Percentiles rank a stretch among this genome's conserved stretches.
These are phyloP conservation scores for Aspergillus bombycis DNA, from an alignment of 2,329 filamentous ascomycete genomes.

Conservation along the genomic window DNA sequence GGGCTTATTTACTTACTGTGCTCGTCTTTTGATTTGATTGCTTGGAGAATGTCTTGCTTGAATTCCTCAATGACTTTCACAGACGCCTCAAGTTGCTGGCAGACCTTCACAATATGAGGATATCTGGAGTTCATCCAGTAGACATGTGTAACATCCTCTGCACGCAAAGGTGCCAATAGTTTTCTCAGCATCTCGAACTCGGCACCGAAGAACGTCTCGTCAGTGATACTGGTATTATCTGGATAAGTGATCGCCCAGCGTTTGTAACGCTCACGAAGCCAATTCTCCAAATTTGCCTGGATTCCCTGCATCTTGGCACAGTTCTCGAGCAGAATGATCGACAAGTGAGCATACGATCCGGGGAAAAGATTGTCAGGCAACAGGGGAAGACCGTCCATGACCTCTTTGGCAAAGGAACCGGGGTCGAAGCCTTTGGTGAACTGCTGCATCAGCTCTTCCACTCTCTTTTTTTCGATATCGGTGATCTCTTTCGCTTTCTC, in stretches of 20 bases:
- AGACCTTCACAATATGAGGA: slow-evolving; percentile 10
- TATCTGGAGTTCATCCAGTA: slow-evolving; percentile 25
- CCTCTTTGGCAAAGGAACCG: slow-evolving; percentile 16
- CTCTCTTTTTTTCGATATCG: slow-evolving; percentile 15
- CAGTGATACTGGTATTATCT: slow-evolving; percentile 10
- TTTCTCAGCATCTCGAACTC: slow-evolving; percentile 29
- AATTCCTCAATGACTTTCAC: slow-evolving; percentile 26
- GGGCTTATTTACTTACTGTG: slow-evolving; percentile 17
- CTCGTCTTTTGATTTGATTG: slow-evolving; percentile 13
- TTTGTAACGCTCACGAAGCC: slow-evolving; percentile 56
- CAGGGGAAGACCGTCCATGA: slow-evolving; percentile 13
- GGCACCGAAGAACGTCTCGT: slow-evolving; percentile 23
- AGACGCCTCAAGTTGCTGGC: slow-evolving; percentile 22
- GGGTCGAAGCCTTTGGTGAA: slow-evolving; percentile 28
- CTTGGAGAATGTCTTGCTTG: slow-evolving; percentile 21
- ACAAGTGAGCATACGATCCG: slow-evolving; percentile 28
- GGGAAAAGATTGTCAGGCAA: slow-evolving; percentile 19
- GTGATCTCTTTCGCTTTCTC: slow-evolving; percentile 16
- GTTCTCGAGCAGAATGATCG: slow-evolving; percentile 26
- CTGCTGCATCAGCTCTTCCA: slow-evolving; percentile 17
- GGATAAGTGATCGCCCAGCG: slow-evolving; percentile 1
- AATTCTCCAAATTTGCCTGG: slow-evolving; percentile 64
- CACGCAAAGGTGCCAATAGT: slow-evolving; percentile 26
- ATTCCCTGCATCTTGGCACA: slow-evolving; percentile 67
- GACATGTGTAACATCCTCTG: slow-evolving; percentile 14